These are phyloP conservation scores for Chaetomium globosum DNA, from an alignment of 2,329 filamentous ascomycete species.

Conservation along the genomic window DNA sequence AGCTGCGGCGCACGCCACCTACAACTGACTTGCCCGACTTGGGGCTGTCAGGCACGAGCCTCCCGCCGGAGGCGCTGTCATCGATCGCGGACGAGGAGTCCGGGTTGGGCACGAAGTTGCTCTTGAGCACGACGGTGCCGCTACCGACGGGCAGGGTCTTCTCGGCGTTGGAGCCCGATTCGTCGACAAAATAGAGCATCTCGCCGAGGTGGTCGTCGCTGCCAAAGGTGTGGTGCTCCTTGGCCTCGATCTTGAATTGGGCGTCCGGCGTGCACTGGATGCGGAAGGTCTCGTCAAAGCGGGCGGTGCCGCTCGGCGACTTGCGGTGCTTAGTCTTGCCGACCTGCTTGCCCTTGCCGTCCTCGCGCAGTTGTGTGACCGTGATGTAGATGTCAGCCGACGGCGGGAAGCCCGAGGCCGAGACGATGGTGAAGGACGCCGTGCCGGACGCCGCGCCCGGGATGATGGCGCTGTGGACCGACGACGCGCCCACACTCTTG, in stretches of 20 bases:
- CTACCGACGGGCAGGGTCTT: constrained; percentile 74
- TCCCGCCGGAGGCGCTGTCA: constrained; percentile 46
- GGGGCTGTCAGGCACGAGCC: constrained; percentile 36
- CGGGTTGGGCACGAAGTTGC: constrained; percentile 59
- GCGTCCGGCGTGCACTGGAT: constrained; percentile 76
- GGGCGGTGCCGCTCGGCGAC: constrained; percentile 64
- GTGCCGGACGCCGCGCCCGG: constrained; percentile 63
- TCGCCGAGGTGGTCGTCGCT: constrained; percentile 84
- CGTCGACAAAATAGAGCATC: constrained; percentile 86
- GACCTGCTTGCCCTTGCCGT: constrained; percentile 73
- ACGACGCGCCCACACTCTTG: constrained; percentile 65
- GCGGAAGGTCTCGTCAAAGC: constrained; percentile 79
- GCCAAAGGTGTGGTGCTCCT: constrained; percentile 82
- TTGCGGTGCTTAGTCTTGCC: constrained; percentile 94
- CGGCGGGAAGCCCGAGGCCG: constrained; percentile 75
- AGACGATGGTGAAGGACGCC: constrained; percentile 78
- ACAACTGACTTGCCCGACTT: constrained; percentile 18
- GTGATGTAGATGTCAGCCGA: constrained; percentile 77
- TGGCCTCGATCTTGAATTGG: constrained; percentile 83
- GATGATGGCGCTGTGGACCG: constrained; percentile 65
- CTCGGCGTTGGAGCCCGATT: constrained; percentile 67
- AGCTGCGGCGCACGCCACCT: constrained; percentile 15
- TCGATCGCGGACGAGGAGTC: constrained; percentile 32
- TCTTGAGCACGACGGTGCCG: constrained; percentile 73
- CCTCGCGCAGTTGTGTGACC: constrained; percentile 63